These are phyloP conservation scores for Aspergillus nomiae DNA, from an alignment of 2,329 filamentous ascomycete genomes.

Conservation along the genomic window DNA sequence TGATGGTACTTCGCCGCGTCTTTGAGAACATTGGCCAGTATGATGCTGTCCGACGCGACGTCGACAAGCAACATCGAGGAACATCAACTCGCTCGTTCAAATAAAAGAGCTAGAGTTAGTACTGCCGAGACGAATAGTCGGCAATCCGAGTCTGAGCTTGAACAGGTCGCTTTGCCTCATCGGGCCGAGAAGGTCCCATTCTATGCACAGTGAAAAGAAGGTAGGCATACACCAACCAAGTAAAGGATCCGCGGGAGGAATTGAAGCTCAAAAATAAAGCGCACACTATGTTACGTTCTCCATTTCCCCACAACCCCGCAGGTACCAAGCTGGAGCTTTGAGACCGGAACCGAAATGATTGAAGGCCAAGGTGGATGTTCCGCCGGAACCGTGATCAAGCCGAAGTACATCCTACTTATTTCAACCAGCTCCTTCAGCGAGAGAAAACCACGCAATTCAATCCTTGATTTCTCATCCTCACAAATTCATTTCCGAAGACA, in stretches of 20 bases:
- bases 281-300: too few species aligned
- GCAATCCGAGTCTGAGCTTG: neutral
- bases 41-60: neutral
- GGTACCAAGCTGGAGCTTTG: neutral
- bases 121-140: neutral
- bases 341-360: neutral
- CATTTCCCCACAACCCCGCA: neutral
- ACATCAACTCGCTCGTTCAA: neutral
- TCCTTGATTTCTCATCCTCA: neutral
- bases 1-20: neutral
- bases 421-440: neutral
- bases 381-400: neutral
- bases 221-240: neutral
- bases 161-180: neutral
- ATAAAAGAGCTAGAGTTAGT: neutral
- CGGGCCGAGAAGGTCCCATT: neutral
- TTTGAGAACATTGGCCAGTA: neutral
- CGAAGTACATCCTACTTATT: neutral
- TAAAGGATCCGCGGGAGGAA: neutral
- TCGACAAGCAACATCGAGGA: neutral
- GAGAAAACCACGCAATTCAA: neutral
- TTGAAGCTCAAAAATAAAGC: neutral
- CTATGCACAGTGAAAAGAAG: neutral
- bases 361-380: neutral
- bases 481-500: neutral